Base-by-base conservation (phyloP, 495 filamentous ascomycete species). In the Rostrohypoxylon terebratum region DNA sequence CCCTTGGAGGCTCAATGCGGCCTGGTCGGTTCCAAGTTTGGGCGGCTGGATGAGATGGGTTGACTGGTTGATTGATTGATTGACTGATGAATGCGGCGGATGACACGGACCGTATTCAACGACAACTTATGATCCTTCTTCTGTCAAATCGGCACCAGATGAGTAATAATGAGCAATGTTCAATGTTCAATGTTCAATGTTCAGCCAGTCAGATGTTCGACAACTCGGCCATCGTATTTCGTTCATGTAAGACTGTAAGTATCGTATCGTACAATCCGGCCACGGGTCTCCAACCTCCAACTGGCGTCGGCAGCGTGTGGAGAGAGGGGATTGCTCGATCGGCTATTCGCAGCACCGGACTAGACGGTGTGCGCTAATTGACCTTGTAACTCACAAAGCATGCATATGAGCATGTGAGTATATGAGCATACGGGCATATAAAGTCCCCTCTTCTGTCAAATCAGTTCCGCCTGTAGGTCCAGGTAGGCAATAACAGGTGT, bases 261-360 rank as follows among this genome's bases (percentile, higher is more conserved):
- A n/a, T n/a, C n/a, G 59, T 63, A 60, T 59, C 54, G 31, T 61
- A 31, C 31, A 55, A 59, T 63, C 9, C 47, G 66, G 54, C 47
- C 58, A 55, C 67, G 63, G 72, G 58, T 64, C 59, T 68, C 63
- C 51, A 70, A 63, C 72, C n/a, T n/a, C n/a, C n/a, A n/a, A n/a
- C n/a, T n/a, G 72, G 72, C 51, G 47, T 21, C 67, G 67, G 57
- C 72, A 71, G 72, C 21, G 55, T 40, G 65, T 36, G 60, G 60
- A 54, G 38, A 42, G 65, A 48, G 48, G 51, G 47, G 42, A 18
- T 13, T 58, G 50, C 42, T 55, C 48, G 36, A 33, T 20, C 61
- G 45, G 64, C 20, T 59, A 53, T 51, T 70, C 58, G 66, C 21
- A 58, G 50, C 48, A 16, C 28, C 25, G 59, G 38, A 23, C 45